phyloP scores from a whole-genome alignment of 768 basidiomycete species.

The Saitozyma sp. region DNA sequence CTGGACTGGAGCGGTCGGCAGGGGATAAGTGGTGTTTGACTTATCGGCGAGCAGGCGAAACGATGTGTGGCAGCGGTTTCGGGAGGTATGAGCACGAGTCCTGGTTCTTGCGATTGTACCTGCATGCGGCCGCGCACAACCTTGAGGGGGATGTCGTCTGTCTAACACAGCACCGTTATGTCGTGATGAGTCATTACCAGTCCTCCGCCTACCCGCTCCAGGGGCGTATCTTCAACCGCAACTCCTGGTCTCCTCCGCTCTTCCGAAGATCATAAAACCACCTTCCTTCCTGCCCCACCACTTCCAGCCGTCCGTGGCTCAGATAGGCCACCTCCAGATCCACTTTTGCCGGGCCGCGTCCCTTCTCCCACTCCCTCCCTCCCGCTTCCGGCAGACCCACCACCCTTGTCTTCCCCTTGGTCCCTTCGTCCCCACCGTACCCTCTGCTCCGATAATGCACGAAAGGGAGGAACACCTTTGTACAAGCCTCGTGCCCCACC shows the following conservation, averaged over 20 bases:
- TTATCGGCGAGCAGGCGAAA: no score
- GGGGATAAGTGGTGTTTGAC: no score
- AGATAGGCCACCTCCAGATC: slow-evolving; percentile 30
- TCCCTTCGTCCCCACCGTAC: slow-evolving; percentile 70
- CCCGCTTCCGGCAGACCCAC: slow-evolving; percentile 16
- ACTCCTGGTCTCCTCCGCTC: slow-evolving; percentile 11
- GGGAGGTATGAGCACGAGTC: no score
- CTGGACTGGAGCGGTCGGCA: no score
- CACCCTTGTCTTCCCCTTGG: slow-evolving; percentile 3
- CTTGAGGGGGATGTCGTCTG: no score
- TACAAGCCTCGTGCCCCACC: slow-evolving; percentile 50
- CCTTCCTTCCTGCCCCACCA: slow-evolving; percentile 30
- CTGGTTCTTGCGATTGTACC: no score
- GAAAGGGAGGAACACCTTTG: slow-evolving; percentile 85
- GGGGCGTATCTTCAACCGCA: slow-evolving; percentile 18
- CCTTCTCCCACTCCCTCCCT: slow-evolving; percentile 23
- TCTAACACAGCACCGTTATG: no score
- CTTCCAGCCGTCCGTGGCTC: slow-evolving; percentile 25
- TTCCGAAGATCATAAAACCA: slow-evolving; percentile 23
- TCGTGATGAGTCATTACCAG: no score
- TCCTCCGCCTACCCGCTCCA: not conserved
- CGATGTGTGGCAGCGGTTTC: no score
- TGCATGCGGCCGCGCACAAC: no score
- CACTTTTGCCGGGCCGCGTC: slow-evolving; percentile 18
- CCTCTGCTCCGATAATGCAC: slow-evolving; percentile 81